phyloP scores from a whole-genome alignment of 768 basidiomycete genomes.

The Naganishia vaughanmartiniae region DNA sequence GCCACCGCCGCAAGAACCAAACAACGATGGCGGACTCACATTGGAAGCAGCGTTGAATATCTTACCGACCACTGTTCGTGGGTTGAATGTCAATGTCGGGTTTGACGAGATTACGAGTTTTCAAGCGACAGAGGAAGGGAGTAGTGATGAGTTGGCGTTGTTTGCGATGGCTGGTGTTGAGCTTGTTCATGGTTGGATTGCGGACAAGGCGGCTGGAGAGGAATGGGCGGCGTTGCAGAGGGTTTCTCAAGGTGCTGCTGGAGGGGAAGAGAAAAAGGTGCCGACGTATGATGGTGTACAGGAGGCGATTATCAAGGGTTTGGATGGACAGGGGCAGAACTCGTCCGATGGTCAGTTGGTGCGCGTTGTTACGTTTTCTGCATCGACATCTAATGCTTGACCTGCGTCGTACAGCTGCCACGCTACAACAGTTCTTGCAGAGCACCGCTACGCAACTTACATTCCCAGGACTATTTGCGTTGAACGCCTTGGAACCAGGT shows the following conservation, averaged over 20 bases:
- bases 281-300: conserved; percentile 67
- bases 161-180: conserved; percentile 77
- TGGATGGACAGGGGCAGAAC: conserved; percentile 58
- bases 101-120: conserved; percentile 72
- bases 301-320: conserved; percentile 69
- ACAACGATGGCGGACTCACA: conserved; percentile 15
- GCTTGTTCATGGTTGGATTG: conserved; percentile 81
- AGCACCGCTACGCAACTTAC: conserved; percentile 76
- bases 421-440: conserved; percentile 55
- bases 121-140: conserved; percentile 59
- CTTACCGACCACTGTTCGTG: conserved; percentile 75
- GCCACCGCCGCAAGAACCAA: not conserved
- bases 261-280: not conserved
- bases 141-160: conserved; percentile 71
- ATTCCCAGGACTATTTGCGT: conserved; percentile 79
- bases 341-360: conserved; percentile 40
- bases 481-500: conserved; percentile 57
- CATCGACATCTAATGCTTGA: not conserved
- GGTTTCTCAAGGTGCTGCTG: not conserved
- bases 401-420: not conserved
- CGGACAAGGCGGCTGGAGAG: conserved; percentile 39
- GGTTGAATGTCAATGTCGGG: conserved; percentile 82
- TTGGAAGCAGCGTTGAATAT: conserved; percentile 65
- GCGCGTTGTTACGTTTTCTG: conserved; percentile 20
- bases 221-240: conserved; percentile 38